These are phyloP conservation scores for Suillus luteus DNA, from an alignment of 768 basidiomycete genomes.

Conservation along the genomic window DNA sequence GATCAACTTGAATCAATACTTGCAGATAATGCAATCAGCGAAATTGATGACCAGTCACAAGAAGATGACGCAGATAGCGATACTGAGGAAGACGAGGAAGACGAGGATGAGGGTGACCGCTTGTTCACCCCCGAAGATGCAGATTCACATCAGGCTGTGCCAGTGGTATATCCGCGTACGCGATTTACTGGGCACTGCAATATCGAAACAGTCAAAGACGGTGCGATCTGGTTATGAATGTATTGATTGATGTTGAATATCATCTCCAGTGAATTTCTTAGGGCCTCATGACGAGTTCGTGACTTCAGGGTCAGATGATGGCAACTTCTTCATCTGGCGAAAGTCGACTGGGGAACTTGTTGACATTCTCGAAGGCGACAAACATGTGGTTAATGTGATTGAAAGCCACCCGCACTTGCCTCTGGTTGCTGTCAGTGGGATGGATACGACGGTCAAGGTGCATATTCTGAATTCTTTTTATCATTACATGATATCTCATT, in stretches of 20 bases:
- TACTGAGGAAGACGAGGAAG: slow-evolving; percentile 33
- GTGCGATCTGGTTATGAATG: slow-evolving; percentile 41
- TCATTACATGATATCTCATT: slow-evolving; percentile 3
- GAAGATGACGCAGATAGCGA: slow-evolving; percentile 28
- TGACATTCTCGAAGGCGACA: slow-evolving; percentile 85
- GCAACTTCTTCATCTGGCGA: slow-evolving; percentile 85
- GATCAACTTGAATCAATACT: slow-evolving; percentile 13
- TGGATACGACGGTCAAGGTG: slow-evolving; percentile 85
- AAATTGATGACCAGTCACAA: slow-evolving; percentile 32
- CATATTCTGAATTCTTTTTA: slow-evolving; percentile 15
- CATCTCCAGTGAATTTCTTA: slow-evolving; percentile 74
- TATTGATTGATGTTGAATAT: slow-evolving; percentile 7
- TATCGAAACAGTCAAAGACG: slow-evolving; percentile 84
- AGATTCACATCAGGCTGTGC: slow-evolving; percentile 38
- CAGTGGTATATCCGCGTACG: slow-evolving; percentile 62
- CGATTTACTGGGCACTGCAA: slow-evolving; percentile 75
- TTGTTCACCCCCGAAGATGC: slow-evolving; percentile 26
- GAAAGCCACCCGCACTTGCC: slow-evolving; percentile 81
- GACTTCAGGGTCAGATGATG: slow-evolving; percentile 84
- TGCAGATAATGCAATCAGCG: slow-evolving; percentile 23
- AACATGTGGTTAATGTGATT: slow-evolving; percentile 80
- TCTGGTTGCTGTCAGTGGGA: slow-evolving; percentile 83
- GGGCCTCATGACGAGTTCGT: slow-evolving; percentile 79
- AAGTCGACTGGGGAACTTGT: slow-evolving; percentile 64
- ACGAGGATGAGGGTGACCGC: slow-evolving; percentile 35